Conservation (phyloP, 805 yeast genomes). For the Metschnikowia chrysomelidarum region DNA sequence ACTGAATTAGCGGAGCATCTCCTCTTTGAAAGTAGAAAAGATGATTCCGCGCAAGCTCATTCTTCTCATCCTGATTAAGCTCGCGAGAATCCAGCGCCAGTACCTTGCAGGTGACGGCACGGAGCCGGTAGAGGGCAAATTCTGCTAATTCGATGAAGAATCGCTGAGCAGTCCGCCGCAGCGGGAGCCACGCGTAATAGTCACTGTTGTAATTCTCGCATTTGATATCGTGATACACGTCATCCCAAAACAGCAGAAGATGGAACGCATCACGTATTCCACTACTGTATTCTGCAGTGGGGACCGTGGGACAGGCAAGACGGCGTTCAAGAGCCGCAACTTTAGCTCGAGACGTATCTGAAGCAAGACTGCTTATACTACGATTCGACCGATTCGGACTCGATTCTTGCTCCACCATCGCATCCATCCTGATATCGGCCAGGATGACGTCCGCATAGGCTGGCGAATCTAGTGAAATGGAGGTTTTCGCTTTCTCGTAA, state of each 20-base stretch:
- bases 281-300: conserved; percentile 1
- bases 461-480: conserved; percentile 1
- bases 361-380: not conserved
- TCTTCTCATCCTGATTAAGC: conserved; percentile 10
- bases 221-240: conserved; percentile 17
- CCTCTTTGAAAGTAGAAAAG: conserved; percentile 8
- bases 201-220: conserved; percentile 3
- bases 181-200: conserved; percentile 13
- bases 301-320: conserved; percentile 2
- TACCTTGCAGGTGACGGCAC: conserved; percentile 9
- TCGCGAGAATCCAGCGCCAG: conserved; percentile 3
- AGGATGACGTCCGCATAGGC: conserved; percentile 7
- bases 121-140: conserved; percentile 12
- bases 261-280: conserved; percentile 11
- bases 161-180: conserved; percentile 7
- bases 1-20: conserved; percentile 9
- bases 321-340: conserved; percentile 8
- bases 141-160: conserved; percentile 12
- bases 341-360: conserved; percentile 3
- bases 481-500: conserved; percentile 1
- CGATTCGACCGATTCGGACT: too few relatives aligned
- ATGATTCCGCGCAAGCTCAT: conserved; percentile 10
- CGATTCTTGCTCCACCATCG: not conserved
- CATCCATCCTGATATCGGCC: conserved; percentile 8
- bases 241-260: conserved; percentile 14